Base-by-base conservation (phyloP, 2,329 filamentous ascomycete species). In the Beauveria scarabaeidicola region DNA sequence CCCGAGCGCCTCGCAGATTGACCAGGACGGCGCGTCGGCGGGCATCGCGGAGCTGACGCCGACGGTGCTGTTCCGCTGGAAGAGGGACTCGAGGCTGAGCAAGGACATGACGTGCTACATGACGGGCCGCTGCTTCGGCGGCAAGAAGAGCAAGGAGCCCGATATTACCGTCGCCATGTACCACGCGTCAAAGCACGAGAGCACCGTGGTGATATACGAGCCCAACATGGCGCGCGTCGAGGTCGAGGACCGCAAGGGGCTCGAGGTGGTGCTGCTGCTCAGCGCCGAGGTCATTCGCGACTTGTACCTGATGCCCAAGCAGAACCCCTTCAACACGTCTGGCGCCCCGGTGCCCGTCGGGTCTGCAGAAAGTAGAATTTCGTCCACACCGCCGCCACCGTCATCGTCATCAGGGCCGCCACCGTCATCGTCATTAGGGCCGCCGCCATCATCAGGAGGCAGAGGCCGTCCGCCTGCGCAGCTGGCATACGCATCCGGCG, bases 141-240 rank as follows among this genome's bases (percentile, higher is more conserved):
- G 84, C n/a, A 90, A 87, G 73, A 90, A 90, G 77, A 89, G 81
- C 76, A 93, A 90, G 70, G 94, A 99, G 70, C 93, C 94, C 0
- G 94, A 97, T 73, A 97, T 97, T 66, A 92, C 91, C 0, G 81
- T 97, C n/a, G 91, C 91, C 2, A 82, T 97, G 66, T 96, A 92
- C 78, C 86, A 88, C 64, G 81, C 82, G 19, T 78, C 87, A 27
- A 87, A 84, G 65, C 74, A 77, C 52, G 89, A 92, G 66, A 77
- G 75, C 40, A 69, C 72, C 32, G 74, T 97, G 61, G 96, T 92
- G 2, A 81, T 99, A 46, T 97, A 97, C 76, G 90, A 99, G 73
- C 90, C 93, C 5, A 97, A 97, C 69, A 79, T 97, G 69, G 87
- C 88, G 62, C 82, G 94, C 7, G 88, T 97, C 11, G 92, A 97